Evolutionary conservation across 805 yeast genomes (phyloP).

Genomic region (Teunomyces panamensis): DNA sequence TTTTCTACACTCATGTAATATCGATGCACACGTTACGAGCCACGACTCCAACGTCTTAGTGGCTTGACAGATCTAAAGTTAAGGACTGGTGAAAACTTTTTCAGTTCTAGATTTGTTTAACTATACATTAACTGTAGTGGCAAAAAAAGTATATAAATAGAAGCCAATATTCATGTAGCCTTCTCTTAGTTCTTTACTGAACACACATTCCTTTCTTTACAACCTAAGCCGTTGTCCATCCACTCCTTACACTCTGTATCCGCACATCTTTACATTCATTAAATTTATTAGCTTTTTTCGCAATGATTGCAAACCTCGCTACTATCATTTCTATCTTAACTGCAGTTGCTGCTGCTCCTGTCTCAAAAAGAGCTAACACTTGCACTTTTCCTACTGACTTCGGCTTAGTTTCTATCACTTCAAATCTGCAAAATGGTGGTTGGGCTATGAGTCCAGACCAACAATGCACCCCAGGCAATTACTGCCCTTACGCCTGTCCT

Average conservation of each 20-base stretch:
- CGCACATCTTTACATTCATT: background rate
- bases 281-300: background rate
- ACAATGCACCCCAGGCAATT: conserved; percentile 68
- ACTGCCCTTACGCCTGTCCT: conserved; percentile 90
- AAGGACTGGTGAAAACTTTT: conserved; percentile 2
- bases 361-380: conserved; percentile 31
- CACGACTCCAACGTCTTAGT: background rate
- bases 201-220: conserved; percentile 5
- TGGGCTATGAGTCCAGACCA: conserved; percentile 86
- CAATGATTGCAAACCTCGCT: conserved; percentile 10
- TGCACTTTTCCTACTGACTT: conserved; percentile 68
- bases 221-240: background rate
- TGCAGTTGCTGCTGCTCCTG: conserved; percentile 22
- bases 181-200: background rate
- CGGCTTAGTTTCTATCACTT: conserved; percentile 70
- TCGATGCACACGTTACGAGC: background rate
- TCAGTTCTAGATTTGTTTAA: conserved; percentile 1
- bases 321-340: conserved; percentile 10
- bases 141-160: background rate
- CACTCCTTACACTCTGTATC: background rate
- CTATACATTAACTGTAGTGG: background rate
- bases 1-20: background rate
- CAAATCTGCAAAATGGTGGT: conserved; percentile 60
- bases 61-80: conserved; percentile 4
- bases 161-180: background rate